Conservation (phyloP, 345 rosid species). For the Brassica juncea region DNA sequence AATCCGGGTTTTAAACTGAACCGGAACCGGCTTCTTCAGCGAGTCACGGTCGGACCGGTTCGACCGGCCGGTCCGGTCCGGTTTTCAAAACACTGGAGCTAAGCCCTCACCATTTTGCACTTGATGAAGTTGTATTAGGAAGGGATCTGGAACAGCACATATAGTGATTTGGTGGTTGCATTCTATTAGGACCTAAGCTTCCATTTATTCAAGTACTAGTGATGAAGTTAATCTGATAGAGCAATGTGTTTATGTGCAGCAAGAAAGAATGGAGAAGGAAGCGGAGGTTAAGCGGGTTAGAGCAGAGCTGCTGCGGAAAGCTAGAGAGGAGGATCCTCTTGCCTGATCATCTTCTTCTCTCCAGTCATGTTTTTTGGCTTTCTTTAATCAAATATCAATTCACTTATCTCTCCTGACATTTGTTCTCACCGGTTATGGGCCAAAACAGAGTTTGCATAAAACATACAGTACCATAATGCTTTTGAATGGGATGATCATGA, state of each 20-base stretch:
- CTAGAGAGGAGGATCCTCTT: slow-evolving; percentile 51
- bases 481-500: slow-evolving; percentile 31
- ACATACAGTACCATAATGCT: slow-evolving; percentile 17
- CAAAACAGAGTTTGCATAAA: slow-evolving; percentile 25
- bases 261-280: slow-evolving; percentile 62
- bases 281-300: slow-evolving; percentile 59
- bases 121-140: not conserved
- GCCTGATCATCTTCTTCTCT: slow-evolving; percentile 36
- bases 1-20: no score
- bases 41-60: no score
- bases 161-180: not conserved
- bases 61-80: no score
- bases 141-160: not conserved
- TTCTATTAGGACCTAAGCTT: not conserved
- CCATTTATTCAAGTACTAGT: not conserved
- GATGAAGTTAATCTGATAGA: not conserved
- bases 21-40: no score
- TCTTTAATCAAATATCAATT: slow-evolving; percentile 2
- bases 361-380: not conserved
- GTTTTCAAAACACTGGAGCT: no score
- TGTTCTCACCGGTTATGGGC: not conserved
- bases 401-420: slow-evolving; percentile 6
- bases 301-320: slow-evolving; percentile 53
- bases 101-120: not conserved
- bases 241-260: slow-evolving; percentile 34